Evolutionary conservation across 2,329 filamentous ascomycete species (phyloP), one percentile per base, ranked within the genome.

Genomic region (Botryosphaeria dothidea): DNA sequence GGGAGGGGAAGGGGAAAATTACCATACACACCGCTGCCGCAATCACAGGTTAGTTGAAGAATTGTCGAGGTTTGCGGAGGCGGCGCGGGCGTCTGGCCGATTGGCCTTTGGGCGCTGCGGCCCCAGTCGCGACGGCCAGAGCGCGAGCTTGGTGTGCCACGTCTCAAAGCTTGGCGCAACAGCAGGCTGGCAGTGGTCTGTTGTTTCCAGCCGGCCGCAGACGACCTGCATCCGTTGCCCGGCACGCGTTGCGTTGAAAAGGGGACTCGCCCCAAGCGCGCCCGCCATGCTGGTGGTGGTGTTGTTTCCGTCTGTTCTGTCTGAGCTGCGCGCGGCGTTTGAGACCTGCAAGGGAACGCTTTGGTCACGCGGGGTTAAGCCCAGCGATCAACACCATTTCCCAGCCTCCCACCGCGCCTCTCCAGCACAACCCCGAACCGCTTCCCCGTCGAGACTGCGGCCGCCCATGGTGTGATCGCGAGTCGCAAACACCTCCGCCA

Each of bases 401-500:
- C 48, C 38, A 64, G 49, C 49, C 61, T 64, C 61, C 61, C 25
- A 19, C 23, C 27, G 7, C n/a, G 38, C 1, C 56, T 19, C 34
- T 34, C 46, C 13, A 29, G 19, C n/a, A n/a, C n/a, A n/a, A 13
- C 9, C 46, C 60, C 38, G 45, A 56, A 11, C 19, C 38, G 19
- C 19, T 36, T 27, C 43, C 4, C 17, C 11, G n/a, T 38, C 43
- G 21, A 25, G n/a, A 29, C 15, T 15, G 48, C 41, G 21, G 17
- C 51, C 43, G 43, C 27, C 31, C 52, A 45, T 46, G 51, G 15
- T 58, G 56, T 60, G 46, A 41, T 17, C 27, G 56, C 41, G 25
- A 19, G n/a, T 11, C 17, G 58, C 58, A 38, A 34, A 23, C 21
- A 5, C 29, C 43, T 5, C 43, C 52, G 17, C 17, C 72, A 89